phyloP scores from a whole-genome alignment of 139 green algal species.

The Picochlorum sp. region DNA sequence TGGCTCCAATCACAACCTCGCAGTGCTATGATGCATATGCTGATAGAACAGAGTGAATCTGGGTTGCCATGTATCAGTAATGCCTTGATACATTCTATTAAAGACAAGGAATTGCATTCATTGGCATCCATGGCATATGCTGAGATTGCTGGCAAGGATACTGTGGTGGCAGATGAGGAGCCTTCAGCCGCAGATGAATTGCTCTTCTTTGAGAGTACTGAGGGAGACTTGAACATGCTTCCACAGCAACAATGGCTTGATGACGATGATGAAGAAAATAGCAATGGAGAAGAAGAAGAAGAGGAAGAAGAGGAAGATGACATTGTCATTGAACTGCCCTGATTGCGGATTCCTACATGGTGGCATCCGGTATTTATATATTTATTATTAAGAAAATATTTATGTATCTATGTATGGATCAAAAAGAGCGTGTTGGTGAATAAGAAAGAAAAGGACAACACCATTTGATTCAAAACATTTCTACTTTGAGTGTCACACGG shows the following conservation, averaged over 20 bases:
- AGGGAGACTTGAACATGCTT: background rate
- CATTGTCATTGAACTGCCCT: background rate
- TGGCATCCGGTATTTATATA: background rate
- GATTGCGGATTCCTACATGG: background rate
- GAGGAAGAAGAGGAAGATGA: background rate
- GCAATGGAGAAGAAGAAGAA: background rate
- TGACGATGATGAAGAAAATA: background rate
- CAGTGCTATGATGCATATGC: background rate
- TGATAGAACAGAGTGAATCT: background rate
- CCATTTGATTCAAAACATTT: too few relatives aligned
- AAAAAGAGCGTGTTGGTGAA: too few relatives aligned
- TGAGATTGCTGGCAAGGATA: too few relatives aligned
- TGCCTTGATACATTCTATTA: background rate
- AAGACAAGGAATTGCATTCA: background rate
- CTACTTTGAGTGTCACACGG: too few relatives aligned
- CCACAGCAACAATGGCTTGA: background rate
- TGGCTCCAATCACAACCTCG: background rate
- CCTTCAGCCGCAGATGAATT: slow-evolving; percentile 9
- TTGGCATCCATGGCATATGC: background rate
- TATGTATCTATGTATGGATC: too few relatives aligned
- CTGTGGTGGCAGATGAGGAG: too few relatives aligned
- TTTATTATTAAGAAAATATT: too few relatives aligned
- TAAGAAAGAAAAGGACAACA: too few relatives aligned
- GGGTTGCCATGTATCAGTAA: background rate
- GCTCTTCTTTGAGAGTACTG: slow-evolving; percentile 13